Evolutionary conservation across 2,329 filamentous ascomycete genomes (phyloP).

Genomic region (Uncinocarpus reesii): DNA sequence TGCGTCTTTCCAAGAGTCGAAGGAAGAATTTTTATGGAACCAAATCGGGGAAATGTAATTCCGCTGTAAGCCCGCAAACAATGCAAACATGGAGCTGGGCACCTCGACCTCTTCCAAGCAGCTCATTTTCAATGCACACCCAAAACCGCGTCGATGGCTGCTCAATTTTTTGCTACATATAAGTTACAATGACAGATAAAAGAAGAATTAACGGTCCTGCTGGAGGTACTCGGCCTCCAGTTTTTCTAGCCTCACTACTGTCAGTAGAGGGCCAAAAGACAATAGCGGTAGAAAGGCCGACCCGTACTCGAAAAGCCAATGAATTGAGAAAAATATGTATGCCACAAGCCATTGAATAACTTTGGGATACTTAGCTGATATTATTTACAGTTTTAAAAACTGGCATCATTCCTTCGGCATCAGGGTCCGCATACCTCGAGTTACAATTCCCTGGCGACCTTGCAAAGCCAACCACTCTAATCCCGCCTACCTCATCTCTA

Average conservation of each 20-base stretch:
- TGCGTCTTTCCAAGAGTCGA: no score
- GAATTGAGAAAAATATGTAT: conserved; percentile 70
- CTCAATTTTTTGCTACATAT: conserved; percentile 10
- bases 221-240: conserved; percentile 62
- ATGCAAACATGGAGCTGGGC: conserved; percentile 26
- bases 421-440: conserved; percentile 66
- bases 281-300: conserved; percentile 39
- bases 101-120: no score
- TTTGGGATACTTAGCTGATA: conserved; percentile 18
- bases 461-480: conserved; percentile 39
- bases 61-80: conserved; percentile 25
- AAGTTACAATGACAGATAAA: conserved; percentile 70
- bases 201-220: conserved; percentile 82
- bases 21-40: not conserved
- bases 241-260: conserved; percentile 47
- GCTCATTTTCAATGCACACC: no score
- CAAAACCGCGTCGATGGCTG: not conserved
- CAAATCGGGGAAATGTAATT: conserved; percentile 9
- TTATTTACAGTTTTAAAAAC: conserved; percentile 66
- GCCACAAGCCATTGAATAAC: not conserved
- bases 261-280: conserved; percentile 40
- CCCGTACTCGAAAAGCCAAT: conserved; percentile 53
- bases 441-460: conserved; percentile 41
- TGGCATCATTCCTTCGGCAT: conserved; percentile 82
- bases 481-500: conserved; percentile 53